Evolutionary conservation across 768 basidiomycete genomes (phyloP).

Genomic region (Amylocystis lapponica): DNA sequence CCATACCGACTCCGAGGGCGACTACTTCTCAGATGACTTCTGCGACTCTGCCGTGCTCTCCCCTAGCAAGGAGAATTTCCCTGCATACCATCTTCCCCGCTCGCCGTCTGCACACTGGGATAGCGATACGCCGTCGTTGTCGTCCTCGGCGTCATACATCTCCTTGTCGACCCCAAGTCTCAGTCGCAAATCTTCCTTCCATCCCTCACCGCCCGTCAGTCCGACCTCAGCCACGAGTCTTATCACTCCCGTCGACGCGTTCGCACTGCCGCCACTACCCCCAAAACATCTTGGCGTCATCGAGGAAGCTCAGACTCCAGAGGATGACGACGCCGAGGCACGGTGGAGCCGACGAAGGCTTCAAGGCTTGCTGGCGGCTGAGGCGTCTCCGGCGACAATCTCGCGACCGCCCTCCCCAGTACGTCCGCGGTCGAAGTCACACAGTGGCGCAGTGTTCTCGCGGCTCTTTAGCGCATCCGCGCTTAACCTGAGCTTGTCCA

Average conservation of each 20-base stretch:
- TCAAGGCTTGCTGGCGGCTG: neutral
- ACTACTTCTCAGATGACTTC: slow-evolving; percentile 24
- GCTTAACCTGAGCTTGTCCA: slow-evolving; percentile 2
- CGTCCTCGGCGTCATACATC: slow-evolving; percentile 25
- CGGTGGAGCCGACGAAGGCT: neutral
- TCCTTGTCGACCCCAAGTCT: slow-evolving; percentile 22
- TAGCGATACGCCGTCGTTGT: slow-evolving; percentile 45
- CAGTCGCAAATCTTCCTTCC: slow-evolving; percentile 25
- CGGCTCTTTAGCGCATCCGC: slow-evolving; percentile 1
- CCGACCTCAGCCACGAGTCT: slow-evolving; percentile 22
- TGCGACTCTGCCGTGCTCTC: slow-evolving; percentile 18
- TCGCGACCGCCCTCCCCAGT: slow-evolving; percentile 1
- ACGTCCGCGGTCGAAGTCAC: neutral
- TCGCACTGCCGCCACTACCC: slow-evolving; percentile 12
- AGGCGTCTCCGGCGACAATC: slow-evolving; percentile 1
- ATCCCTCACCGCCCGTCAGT: slow-evolving; percentile 28
- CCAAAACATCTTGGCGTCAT: slow-evolving; percentile 29
- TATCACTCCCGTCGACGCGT: slow-evolving; percentile 27
- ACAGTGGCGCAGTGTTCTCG: neutral
- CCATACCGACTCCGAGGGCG: slow-evolving; percentile 31
- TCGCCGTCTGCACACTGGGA: slow-evolving; percentile 30
- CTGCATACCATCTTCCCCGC: slow-evolving; percentile 30
- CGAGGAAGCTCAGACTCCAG: slow-evolving; percentile 26
- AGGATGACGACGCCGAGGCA: slow-evolving; percentile 10
- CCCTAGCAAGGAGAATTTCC: slow-evolving; percentile 12